phyloP scores from a whole-genome alignment of 2,329 filamentous ascomycete genomes.

The Aspergillus fijiensis region DNA sequence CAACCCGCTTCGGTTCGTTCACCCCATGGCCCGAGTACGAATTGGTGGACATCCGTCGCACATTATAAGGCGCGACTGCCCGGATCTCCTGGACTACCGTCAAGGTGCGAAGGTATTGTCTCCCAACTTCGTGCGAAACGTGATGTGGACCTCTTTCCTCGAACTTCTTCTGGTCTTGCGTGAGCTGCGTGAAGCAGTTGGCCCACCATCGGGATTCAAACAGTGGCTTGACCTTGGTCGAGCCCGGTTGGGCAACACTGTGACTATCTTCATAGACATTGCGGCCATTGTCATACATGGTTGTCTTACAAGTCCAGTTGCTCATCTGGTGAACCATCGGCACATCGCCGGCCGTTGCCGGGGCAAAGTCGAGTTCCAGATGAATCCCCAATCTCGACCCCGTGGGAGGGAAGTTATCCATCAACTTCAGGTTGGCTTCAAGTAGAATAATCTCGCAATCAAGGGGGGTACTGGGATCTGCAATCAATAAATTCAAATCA shows the following conservation, averaged over 20 bases:
- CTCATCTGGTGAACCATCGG: slow-evolving; percentile 37
- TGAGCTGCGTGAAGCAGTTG: slow-evolving; percentile 42
- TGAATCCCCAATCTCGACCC: slow-evolving; percentile 43
- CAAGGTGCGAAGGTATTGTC: slow-evolving; percentile 41
- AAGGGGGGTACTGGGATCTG: slow-evolving; percentile 33
- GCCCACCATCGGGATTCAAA: slow-evolving; percentile 51
- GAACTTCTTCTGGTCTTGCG: slow-evolving; percentile 40
- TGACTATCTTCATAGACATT: slow-evolving; percentile 33
- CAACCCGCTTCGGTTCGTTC: slow-evolving; percentile 40
- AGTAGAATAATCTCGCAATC: slow-evolving; percentile 47
- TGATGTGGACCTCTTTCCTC: slow-evolving; percentile 37
- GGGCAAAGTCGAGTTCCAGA: slow-evolving; percentile 43
- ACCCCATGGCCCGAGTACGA: slow-evolving; percentile 25
- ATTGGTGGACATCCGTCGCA: slow-evolving; percentile 30
- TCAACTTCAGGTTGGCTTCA: slow-evolving; percentile 45
- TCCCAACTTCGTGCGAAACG: slow-evolving; percentile 36
- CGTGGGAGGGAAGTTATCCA: slow-evolving; percentile 45
- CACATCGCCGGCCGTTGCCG: slow-evolving; percentile 33
- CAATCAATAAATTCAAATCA: slow-evolving; percentile 36
- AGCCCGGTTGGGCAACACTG: slow-evolving; percentile 34
- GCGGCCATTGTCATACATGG: slow-evolving; percentile 42
- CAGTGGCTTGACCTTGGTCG: slow-evolving; percentile 43
- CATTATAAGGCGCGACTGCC: slow-evolving; percentile 29
- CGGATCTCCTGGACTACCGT: slow-evolving; percentile 48
- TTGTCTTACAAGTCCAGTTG: slow-evolving; percentile 46